Base-by-base conservation (phyloP, 805 yeast species). In the Scheffersomyces ergatensis region DNA sequence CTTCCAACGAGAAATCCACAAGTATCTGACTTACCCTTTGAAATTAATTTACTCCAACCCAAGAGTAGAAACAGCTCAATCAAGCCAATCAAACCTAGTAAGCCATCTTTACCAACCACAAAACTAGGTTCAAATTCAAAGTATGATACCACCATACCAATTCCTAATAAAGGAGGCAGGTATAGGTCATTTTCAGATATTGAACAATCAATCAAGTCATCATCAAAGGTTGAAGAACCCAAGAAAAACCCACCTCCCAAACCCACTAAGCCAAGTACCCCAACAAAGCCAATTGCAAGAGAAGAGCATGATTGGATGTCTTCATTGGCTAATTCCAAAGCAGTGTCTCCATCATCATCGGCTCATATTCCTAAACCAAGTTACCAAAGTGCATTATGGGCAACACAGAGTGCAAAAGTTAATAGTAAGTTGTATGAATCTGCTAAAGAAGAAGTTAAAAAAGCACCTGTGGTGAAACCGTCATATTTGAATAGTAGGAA, bases 121-220 rank as follows among this genome's bases (percentile, higher is more conserved):
- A n/a, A n/a, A n/a, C n/a, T n/a, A n/a, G n/a, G n/a, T n/a, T n/a
- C n/a, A n/a, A n/a, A n/a, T n/a, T n/a, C n/a, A n/a, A n/a, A n/a
- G n/a, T n/a, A n/a, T n/a, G 53, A 51, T 14, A 13, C 50, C 18
- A 43, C 51, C 6, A 44, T 37, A 37, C 51, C 51, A 9, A n/a
- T 16, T 4, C 12, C 26, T 6, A 16, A 17, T 6, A 33, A 25
- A 9, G 19, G 24, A 7, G 19, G 20, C 17, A 34, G 38, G 17
- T 47, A 47, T 33, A 36, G 48, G 16, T 52, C 61, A 7, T 59
- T 59, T 37, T 31, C 50, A 3, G 54, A 55, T 4, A 46, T 58
- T 25, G 63, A 60, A 38, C 27, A 37, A 2, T 43, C 49, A 5
- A 58, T 59, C 19, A 47, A 49, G 36, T 13, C 32, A 17, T 40